phyloP scores from a whole-genome alignment of 2,329 filamentous ascomycete species.

The Ascochyta koolunga region DNA sequence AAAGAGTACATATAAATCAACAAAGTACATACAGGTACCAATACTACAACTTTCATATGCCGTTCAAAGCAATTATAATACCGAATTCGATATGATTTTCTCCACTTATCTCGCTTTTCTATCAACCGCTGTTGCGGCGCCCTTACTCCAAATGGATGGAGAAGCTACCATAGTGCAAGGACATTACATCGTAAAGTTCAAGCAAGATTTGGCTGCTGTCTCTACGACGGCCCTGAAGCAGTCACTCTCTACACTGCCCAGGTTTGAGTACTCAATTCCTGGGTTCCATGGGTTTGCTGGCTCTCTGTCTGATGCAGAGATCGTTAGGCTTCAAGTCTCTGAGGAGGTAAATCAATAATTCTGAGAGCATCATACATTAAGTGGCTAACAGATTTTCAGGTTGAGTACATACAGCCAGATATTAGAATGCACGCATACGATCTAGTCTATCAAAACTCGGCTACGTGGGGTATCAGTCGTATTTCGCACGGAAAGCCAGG shows the following conservation, averaged over 20 bases:
- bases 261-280: conserved; percentile 43
- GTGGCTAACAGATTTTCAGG: conserved; percentile 17
- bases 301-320: conserved; percentile 33
- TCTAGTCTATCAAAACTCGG: conserved; percentile 41
- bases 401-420: conserved; percentile 47
- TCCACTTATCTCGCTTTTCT: conserved; percentile 42
- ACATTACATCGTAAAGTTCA: conserved; percentile 56
- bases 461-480: conserved; percentile 50
- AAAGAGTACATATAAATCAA: too few relatives aligned
- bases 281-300: conserved; percentile 48
- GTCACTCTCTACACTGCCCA: conserved; percentile 25
- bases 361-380: rapidly evolving
- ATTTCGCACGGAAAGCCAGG: conserved; percentile 44
- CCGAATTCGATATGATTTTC: conserved; percentile 36
- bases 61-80: neutral
- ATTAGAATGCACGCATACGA: conserved; percentile 36
- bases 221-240: conserved; percentile 26
- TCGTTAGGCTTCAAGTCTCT: conserved; percentile 33
- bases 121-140: conserved; percentile 46
- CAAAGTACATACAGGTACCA: too few relatives aligned
- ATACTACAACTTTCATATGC: too few relatives aligned
- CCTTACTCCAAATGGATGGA: conserved; percentile 41
- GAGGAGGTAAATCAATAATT: conserved; percentile 22
- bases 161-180: conserved; percentile 39
- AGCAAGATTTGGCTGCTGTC: conserved; percentile 33